Evolutionary conservation across 2,329 filamentous ascomycete species (phyloP).

Genomic region (Microcyclosporella mali): DNA sequence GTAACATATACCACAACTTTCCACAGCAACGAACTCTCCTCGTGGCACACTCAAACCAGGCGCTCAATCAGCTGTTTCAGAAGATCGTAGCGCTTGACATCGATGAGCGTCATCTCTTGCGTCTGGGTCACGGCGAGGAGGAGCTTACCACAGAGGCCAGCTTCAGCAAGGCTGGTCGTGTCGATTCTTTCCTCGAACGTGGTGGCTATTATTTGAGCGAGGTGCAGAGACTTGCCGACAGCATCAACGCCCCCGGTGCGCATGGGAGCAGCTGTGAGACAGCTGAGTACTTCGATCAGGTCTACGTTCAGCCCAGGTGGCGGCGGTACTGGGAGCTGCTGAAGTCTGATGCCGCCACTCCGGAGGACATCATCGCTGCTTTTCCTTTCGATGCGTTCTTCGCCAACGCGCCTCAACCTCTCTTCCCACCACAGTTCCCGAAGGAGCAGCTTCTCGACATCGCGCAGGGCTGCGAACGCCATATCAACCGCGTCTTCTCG

Average conservation of each 20-base stretch:
- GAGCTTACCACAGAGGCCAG: slow-evolving; percentile 79
- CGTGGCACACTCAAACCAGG: slow-evolving; percentile 95
- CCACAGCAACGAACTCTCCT: slow-evolving; percentile 85
- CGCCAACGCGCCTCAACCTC: slow-evolving; percentile 73
- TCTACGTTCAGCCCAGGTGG: slow-evolving; percentile 87
- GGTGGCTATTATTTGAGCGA: slow-evolving; percentile 71
- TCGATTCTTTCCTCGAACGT: slow-evolving; percentile 92
- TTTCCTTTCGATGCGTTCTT: slow-evolving; percentile 93
- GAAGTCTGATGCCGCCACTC: slow-evolving; percentile 42
- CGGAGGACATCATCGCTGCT: slow-evolving; percentile 56
- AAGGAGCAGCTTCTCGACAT: slow-evolving; percentile 67
- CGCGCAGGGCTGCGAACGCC: slow-evolving; percentile 76
- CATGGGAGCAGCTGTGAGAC: slow-evolving; percentile 96
- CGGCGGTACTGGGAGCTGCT: slow-evolving; percentile 69
- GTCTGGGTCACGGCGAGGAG: slow-evolving; percentile 91
- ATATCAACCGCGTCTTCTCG: slow-evolving; percentile 83
- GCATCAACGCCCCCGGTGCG: slow-evolving; percentile 82
- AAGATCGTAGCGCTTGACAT: slow-evolving; percentile 97
- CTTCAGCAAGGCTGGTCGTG: slow-evolving; percentile 90
- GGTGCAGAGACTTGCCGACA: slow-evolving; percentile 77
- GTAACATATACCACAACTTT: slow-evolving; percentile 98
- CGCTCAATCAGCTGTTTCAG: slow-evolving; percentile 92
- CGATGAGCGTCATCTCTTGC: slow-evolving; percentile 85
- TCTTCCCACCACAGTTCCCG: slow-evolving; percentile 64
- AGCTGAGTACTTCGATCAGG: slow-evolving; percentile 89